These are phyloP conservation scores for Xylariales sp. DNA, from an alignment of 2,329 filamentous ascomycete species.

Conservation along the genomic window DNA sequence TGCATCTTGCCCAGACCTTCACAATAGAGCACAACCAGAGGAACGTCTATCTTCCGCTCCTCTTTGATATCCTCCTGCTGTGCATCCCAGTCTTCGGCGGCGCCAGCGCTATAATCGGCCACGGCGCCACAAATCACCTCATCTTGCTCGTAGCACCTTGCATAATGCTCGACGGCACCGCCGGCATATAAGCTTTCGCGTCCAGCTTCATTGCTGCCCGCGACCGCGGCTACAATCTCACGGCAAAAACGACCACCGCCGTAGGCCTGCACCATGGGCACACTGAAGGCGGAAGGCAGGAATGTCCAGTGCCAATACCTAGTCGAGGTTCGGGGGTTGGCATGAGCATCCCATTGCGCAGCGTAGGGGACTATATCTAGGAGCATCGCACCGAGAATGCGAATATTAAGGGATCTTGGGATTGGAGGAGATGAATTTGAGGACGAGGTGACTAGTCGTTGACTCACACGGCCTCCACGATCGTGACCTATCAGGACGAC, in stretches of 20 bases:
- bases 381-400: slow-evolving; percentile 32
- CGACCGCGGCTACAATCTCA: slow-evolving; percentile 20
- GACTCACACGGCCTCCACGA: slow-evolving; percentile 31
- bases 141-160: slow-evolving; percentile 29
- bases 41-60: slow-evolving; percentile 27
- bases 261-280: slow-evolving; percentile 34
- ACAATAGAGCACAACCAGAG: slow-evolving; percentile 30
- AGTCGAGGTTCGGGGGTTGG: slow-evolving; percentile 32
- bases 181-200: slow-evolving; percentile 26
- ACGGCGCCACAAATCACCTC: slow-evolving; percentile 32
- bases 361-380: slow-evolving; percentile 37
- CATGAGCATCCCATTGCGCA: slow-evolving; percentile 35
- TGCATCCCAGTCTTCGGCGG: slow-evolving; percentile 39
- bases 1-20: slow-evolving; percentile 30
- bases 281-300: slow-evolving; percentile 29
- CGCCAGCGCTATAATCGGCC: slow-evolving; percentile 38
- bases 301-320: slow-evolving; percentile 38
- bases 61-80: slow-evolving; percentile 28
- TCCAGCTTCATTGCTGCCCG: slow-evolving; percentile 22
- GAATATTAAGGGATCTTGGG: slow-evolving; percentile 21
- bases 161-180: slow-evolving; percentile 37
- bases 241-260: slow-evolving; percentile 34
- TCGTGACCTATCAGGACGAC: slow-evolving; percentile 36
- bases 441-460: slow-evolving; percentile 33
- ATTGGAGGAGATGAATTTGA: slow-evolving; percentile 10